Evolutionary conservation across 345 rosid genomes (phyloP).

Genomic region (Salix udensis): DNA sequence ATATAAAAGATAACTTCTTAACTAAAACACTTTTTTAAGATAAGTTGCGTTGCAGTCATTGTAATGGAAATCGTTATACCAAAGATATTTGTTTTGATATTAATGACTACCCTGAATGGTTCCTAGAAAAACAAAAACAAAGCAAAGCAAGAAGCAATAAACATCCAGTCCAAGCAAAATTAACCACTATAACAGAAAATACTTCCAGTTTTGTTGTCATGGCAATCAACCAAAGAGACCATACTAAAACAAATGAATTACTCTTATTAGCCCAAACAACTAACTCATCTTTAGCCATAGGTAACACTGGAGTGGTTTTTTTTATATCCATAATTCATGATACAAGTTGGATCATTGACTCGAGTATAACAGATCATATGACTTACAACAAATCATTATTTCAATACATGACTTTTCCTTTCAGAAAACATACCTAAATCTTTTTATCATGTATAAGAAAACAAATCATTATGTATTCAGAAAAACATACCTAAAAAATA

Average conservation of each 20-base stretch:
- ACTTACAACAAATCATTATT: too few relatives aligned
- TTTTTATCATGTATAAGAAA: too few relatives aligned
- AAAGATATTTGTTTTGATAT: neutral
- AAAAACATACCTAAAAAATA: too few relatives aligned
- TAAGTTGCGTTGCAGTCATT: neutral
- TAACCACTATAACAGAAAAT: neutral
- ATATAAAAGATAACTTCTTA: too few relatives aligned
- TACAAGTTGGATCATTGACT: neutral
- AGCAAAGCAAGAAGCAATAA: neutral
- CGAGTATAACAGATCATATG: neutral
- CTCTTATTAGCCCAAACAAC: neutral
- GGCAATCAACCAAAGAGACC: too few relatives aligned
- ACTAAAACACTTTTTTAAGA: neutral
- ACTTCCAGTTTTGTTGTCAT: accelerated
- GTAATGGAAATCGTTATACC: neutral
- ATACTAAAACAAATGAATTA: neutral
- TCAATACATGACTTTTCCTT: too few relatives aligned
- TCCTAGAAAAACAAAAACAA: neutral
- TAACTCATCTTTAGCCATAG: too few relatives aligned
- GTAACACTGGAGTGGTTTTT: neutral
- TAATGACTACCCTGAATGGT: neutral
- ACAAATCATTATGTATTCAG: too few relatives aligned
- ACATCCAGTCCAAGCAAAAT: neutral
- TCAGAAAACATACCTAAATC: too few relatives aligned
- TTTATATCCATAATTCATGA: neutral